These are phyloP conservation scores for Sporothrix inflata DNA, from an alignment of 2,329 filamentous ascomycete genomes.

Conservation along the genomic window DNA sequence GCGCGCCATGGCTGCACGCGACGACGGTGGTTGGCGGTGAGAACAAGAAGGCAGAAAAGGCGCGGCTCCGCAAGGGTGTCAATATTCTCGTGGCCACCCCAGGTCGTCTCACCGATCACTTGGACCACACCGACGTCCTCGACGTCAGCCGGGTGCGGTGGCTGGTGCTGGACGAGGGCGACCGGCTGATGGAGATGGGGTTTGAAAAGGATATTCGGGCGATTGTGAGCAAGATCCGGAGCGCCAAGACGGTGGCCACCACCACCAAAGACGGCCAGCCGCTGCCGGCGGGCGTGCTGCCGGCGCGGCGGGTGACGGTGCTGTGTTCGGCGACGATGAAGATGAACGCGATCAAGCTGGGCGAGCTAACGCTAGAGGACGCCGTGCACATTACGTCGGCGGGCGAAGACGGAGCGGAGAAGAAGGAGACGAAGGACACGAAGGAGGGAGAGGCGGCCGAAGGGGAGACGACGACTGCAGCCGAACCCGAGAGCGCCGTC, in stretches of 20 bases:
- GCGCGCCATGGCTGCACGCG: slow-evolving; percentile 90
- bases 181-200: slow-evolving; percentile 96
- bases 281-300: slow-evolving; percentile 64
- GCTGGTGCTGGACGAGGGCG: slow-evolving; percentile 93
- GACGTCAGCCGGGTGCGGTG: slow-evolving; percentile 88
- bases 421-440: not conserved
- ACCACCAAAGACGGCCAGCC: slow-evolving; percentile 61
- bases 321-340: slow-evolving; percentile 98
- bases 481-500: slow-evolving; percentile 39
- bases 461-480: not conserved
- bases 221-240: slow-evolving; percentile 78
- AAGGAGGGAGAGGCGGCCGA: slow-evolving; percentile 49
- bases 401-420: not conserved
- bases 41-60: slow-evolving; percentile 81
- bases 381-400: slow-evolving; percentile 74
- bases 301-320: slow-evolving; percentile 78
- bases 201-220: slow-evolving; percentile 93
- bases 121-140: slow-evolving; percentile 88
- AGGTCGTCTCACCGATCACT: slow-evolving; percentile 85
- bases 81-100: slow-evolving; percentile 97
- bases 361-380: slow-evolving; percentile 93
- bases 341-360: slow-evolving; percentile 91
- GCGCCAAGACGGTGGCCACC: slow-evolving; percentile 48
- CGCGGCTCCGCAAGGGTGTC: slow-evolving; percentile 87
- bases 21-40: slow-evolving; percentile 77